Percentiles rank a stretch among this genome's conserved stretches.
Evolutionary conservation across 2,329 filamentous ascomycete genomes (phyloP).

Genomic region (Penicillium sp.): DNA sequence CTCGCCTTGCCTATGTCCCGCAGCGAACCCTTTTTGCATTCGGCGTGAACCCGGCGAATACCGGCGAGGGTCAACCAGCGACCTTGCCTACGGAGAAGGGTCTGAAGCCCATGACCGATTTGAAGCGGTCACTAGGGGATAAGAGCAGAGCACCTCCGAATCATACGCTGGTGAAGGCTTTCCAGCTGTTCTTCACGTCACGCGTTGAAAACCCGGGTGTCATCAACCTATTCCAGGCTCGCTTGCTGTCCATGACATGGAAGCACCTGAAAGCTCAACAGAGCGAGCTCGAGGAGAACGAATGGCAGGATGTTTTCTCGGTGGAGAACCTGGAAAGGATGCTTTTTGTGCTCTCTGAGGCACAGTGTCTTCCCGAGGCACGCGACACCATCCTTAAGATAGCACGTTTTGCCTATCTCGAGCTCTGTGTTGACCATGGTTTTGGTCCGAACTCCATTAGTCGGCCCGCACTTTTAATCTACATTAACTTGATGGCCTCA

Average conservation of each 20-base stretch:
- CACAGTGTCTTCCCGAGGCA: constrained; percentile 37
- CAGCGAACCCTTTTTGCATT: constrained; percentile 37
- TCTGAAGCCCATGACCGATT: constrained; percentile 69
- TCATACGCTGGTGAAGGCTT: constrained; percentile 65
- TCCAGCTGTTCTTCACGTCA: constrained; percentile 63
- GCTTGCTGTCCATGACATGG: constrained; percentile 61
- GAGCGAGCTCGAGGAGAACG: constrained; percentile 30
- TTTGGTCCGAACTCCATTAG: constrained; percentile 39
- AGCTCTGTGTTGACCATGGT: constrained; percentile 44
- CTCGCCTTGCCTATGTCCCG: constrained; percentile 37
- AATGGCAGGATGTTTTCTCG: constrained; percentile 40
- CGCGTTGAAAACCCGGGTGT: constrained; percentile 50
- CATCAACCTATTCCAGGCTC: constrained; percentile 68
- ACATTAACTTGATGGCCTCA: constrained; percentile 53
- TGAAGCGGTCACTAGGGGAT: constrained; percentile 63
- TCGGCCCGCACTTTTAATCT: constrained; percentile 44
- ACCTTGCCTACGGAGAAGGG: constrained; percentile 63
- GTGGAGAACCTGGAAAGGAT: constrained; percentile 42
- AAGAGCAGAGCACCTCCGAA: constrained; percentile 64
- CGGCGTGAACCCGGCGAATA: constrained; percentile 37
- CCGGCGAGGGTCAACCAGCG: constrained; percentile 54
- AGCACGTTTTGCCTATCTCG: constrained; percentile 40
- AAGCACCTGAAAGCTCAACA: constrained; percentile 55
- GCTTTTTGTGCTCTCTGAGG: constrained; percentile 40
- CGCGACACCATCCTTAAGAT: constrained; percentile 40